phyloP scores from a whole-genome alignment of 345 rosid species.

The Salix caprea region DNA sequence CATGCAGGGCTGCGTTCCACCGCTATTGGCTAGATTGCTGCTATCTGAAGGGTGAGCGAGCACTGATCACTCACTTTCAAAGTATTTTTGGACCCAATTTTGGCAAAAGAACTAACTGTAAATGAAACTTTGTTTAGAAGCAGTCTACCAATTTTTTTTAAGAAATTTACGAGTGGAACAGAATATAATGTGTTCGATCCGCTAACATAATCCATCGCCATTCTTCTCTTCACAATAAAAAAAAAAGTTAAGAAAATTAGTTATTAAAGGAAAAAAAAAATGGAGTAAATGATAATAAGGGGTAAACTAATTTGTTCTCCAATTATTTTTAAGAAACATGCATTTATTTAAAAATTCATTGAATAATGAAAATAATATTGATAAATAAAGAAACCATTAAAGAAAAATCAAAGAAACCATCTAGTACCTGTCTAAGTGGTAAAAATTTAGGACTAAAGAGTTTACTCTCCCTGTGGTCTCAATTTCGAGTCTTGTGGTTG shows the following conservation, averaged over 20 bases:
- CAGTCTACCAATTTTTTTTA: background rate
- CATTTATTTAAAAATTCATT: too few relatives aligned
- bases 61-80: background rate
- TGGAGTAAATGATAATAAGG: background rate
- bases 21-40: background rate
- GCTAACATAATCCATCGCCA: background rate
- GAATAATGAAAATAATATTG: too few relatives aligned
- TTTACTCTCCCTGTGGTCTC: too few relatives aligned
- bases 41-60: background rate
- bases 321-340: too few relatives aligned
- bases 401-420: too few relatives aligned
- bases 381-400: too few relatives aligned
- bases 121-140: slow-evolving; percentile 12
- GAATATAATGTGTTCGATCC: background rate
- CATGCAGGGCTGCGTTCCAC: background rate
- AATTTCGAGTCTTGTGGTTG: too few relatives aligned
- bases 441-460: too few relatives aligned
- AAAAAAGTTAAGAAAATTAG: background rate
- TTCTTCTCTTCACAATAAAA: background rate
- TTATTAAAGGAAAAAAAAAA: background rate
- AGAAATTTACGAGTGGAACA: background rate
- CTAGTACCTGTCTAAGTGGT: too few relatives aligned
- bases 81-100: background rate
- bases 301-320: too few relatives aligned
- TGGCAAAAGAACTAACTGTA: background rate